Base-by-base conservation (phyloP, 139 green algal genomes). In the Micromonas pusilla region DNA sequence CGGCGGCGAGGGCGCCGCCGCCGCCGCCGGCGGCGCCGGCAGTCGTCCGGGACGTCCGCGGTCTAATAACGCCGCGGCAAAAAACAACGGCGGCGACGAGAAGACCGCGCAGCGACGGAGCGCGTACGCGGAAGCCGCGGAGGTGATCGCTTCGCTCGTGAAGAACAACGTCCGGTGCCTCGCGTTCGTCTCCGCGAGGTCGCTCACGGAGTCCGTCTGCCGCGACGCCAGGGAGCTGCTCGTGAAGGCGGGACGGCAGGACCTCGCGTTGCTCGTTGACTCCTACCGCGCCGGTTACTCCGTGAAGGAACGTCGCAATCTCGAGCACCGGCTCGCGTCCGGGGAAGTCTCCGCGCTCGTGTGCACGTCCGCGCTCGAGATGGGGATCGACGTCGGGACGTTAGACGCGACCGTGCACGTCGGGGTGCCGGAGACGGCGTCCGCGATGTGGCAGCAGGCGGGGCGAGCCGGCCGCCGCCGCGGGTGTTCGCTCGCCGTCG, bases 331-430 rank as follows among this genome's bases (percentile, higher is more conserved):
- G 23, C 38, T 85, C 4, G 39, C 63, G 34, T 37, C 19, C 26
- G 78, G 78, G 37, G 36, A 80, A 25, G 39, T 85, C 19, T 72
- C 16, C 20, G 90, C 77, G 4, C 90, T 98, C 57, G 92, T 91
- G 0, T 92, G 94, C 78, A 98, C 94, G 63, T 98, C 97, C 75
- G 94, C 94, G 0, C 81, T 98, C 45, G 94, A 98, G 82, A 88
- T 98, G 72, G 94, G 94, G 3, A 87, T 98, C 6, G 94, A 98
- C 84, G 87, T 98, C 26, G 94, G 94, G n/a, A 74, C 75, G 6
- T 85, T 98, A 25, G 94, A 97, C 81, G 88, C 89, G n/a, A 98
- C 94, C 0, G 85, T 98, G 63, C 91, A 96, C 83, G 85, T 96
- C 2, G 90, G 91, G 34, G 93, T 93, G 70, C 90, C 86, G 6